These are phyloP conservation scores for Trichoderma sp. DNA, from an alignment of 2,329 filamentous ascomycete species.

Conservation along the genomic window DNA sequence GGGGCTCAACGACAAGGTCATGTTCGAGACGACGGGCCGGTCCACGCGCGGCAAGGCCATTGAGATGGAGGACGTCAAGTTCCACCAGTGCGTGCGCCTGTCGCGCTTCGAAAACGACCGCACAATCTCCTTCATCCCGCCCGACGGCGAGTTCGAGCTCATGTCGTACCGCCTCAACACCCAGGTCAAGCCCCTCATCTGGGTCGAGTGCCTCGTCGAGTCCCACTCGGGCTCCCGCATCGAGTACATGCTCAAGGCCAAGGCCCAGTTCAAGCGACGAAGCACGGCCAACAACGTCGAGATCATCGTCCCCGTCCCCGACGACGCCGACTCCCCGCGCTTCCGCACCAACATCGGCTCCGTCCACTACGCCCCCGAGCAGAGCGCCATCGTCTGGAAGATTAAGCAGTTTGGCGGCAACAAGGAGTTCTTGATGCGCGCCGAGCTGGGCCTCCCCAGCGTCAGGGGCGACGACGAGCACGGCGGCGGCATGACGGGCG, in stretches of 20 bases:
- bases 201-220: slow-evolving; percentile 97
- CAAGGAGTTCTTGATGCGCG: slow-evolving; percentile 98
- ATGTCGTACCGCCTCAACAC: slow-evolving; percentile 99
- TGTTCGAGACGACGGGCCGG: slow-evolving; percentile 97
- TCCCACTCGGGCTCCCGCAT: slow-evolving; percentile 93
- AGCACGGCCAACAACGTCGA: slow-evolving; percentile 99
- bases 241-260: slow-evolving; percentile 98
- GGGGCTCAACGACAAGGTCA: slow-evolving; percentile 97
- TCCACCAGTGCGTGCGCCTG: slow-evolving; percentile 95
- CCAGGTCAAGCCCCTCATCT: slow-evolving; percentile 96
- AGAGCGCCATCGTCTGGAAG: slow-evolving; percentile 98
- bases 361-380: slow-evolving; percentile 96
- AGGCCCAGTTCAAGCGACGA: slow-evolving; percentile 95
- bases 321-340: slow-evolving; percentile 92
- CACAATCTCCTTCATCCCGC: slow-evolving; percentile 98
- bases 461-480: slow-evolving; percentile 95
- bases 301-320: slow-evolving; percentile 94
- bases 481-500: slow-evolving; percentile 95
- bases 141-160: slow-evolving; percentile 97
- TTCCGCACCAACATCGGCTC: slow-evolving; percentile 97
- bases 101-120: slow-evolving; percentile 97
- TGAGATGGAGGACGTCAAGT: slow-evolving; percentile 99
- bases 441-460: slow-evolving; percentile 89
- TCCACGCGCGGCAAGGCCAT: slow-evolving; percentile 95
- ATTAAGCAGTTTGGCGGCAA: slow-evolving; percentile 99